Conservation (phyloP, 1,284 basidiomycete genomes). For the Papiliotrema flavescens region DNA sequence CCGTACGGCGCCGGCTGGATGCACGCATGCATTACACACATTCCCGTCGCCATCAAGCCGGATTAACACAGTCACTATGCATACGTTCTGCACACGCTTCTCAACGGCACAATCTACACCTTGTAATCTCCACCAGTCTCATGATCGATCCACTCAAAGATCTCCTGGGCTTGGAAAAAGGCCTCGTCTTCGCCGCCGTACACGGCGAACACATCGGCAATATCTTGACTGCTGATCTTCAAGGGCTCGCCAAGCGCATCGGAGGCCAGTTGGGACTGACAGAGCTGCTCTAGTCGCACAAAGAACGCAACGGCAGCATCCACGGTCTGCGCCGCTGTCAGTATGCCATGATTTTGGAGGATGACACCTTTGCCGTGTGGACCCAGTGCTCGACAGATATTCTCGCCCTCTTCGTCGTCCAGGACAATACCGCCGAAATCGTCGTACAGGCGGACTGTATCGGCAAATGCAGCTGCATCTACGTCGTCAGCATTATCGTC, state of each 20-base stretch:
- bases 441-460: constrained; percentile 35
- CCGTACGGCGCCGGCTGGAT: too few species aligned
- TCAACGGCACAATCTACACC: neutral
- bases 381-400: constrained; percentile 46
- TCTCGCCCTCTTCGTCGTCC: constrained; percentile 43
- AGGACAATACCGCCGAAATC: constrained; percentile 49
- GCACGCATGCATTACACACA: too few species aligned
- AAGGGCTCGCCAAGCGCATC: constrained; percentile 19
- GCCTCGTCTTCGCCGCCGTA: constrained; percentile 7
- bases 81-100: too few species aligned
- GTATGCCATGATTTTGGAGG: constrained; percentile 42
- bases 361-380: constrained; percentile 40
- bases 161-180: constrained; percentile 5
- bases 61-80: too few species aligned
- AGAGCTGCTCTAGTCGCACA: constrained; percentile 25
- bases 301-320: constrained; percentile 33
- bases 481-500: neutral
- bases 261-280: constrained; percentile 30
- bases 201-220: constrained; percentile 4
- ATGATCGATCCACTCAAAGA: constrained; percentile 10
- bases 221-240: constrained; percentile 3
- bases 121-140: constrained; percentile 13
- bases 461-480: constrained; percentile 31
- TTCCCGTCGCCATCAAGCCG: too few species aligned
- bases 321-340: constrained; percentile 16